Evolutionary conservation across 2,329 filamentous ascomycete genomes (phyloP), one percentile per base, ranked within the genome.

Genomic region (Colletotrichum tanaceti): DNA sequence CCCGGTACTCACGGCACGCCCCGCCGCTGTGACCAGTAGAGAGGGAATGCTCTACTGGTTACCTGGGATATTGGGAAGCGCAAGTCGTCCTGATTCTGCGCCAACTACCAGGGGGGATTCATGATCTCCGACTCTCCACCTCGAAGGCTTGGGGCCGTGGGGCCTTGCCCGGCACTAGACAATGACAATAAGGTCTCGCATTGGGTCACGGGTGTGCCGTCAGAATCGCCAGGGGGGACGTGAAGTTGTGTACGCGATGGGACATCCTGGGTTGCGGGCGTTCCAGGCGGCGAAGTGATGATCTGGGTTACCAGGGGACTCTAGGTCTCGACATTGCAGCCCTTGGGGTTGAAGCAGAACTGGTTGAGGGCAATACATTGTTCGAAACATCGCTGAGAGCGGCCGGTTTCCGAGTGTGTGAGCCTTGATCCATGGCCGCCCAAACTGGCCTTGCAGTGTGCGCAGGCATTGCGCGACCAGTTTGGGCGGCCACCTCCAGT

Each of bases 401-500:
- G 58, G 50, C 28, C 13, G 39, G 32, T 46, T 58, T 41, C 52
- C 57, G 39, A 35, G 28, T 11, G 49, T 52, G 16, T 11, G 43
- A 60, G 43, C 41, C 57, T 55, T 41, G 55, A 32, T 47, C 28
- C 44, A 41, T 47, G 53, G 65, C 11, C 65, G 39, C 13, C 22
- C 32, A 32, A 46, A 47, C 10, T 46, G 55, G 63, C 55, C 66
- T 69, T 55, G 63, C 66, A 57, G 55, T 68, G 49, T 66, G 43
- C 20, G 39, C 32, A 46, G 50, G 64, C 58, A 49, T 62, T 68
- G 62, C 66, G 55, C 62, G 66, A 57, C 63, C 66, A 39, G 43
- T 62, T 69, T 47, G 49, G 18, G 58, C 52, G 67, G 22, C 63
- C 62, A 38, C 32, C 22, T 65, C 20, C 41, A 24, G 38, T 54